These are phyloP conservation scores for Daldinia sp. DNA, from an alignment of 2,329 filamentous ascomycete species.

Conservation along the genomic window DNA sequence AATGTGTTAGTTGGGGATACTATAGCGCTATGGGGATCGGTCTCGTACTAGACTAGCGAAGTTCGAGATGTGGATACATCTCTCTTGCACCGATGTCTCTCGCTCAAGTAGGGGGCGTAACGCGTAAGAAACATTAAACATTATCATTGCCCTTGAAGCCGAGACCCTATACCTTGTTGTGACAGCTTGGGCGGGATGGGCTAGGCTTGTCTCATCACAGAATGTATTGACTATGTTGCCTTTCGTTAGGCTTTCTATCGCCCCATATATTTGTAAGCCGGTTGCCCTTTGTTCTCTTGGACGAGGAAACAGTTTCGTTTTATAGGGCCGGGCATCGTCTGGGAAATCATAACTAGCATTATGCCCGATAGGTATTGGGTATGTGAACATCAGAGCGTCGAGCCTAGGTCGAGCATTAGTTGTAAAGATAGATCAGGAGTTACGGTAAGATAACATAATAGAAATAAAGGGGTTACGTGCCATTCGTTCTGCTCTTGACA, in stretches of 20 bases:
- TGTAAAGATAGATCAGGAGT: background rate
- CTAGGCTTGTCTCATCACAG: background rate
- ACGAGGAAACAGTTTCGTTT: background rate
- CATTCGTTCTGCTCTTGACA: conserved; percentile 14
- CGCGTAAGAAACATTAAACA: background rate
- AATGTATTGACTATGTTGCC: background rate
- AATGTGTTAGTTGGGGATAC: background rate
- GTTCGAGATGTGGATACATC: background rate
- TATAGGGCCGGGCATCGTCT: background rate
- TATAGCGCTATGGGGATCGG: background rate
- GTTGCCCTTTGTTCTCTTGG: background rate
- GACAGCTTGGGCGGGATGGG: background rate
- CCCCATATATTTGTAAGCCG: background rate
- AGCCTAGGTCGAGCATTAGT: conserved; percentile 15
- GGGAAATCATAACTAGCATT: background rate
- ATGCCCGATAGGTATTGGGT: background rate
- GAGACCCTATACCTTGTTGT: background rate
- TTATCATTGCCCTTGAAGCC: background rate
- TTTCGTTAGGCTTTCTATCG: background rate
- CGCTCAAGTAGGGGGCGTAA: conserved; percentile 9
- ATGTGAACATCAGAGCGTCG: background rate
- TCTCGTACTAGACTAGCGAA: background rate
- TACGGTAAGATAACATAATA: too few relatives aligned
- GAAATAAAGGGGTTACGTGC: background rate
- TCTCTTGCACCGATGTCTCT: conserved; percentile 7